Base-by-base conservation (phyloP, 208 protist genomes). In the Trypanosoma grayi region DNA sequence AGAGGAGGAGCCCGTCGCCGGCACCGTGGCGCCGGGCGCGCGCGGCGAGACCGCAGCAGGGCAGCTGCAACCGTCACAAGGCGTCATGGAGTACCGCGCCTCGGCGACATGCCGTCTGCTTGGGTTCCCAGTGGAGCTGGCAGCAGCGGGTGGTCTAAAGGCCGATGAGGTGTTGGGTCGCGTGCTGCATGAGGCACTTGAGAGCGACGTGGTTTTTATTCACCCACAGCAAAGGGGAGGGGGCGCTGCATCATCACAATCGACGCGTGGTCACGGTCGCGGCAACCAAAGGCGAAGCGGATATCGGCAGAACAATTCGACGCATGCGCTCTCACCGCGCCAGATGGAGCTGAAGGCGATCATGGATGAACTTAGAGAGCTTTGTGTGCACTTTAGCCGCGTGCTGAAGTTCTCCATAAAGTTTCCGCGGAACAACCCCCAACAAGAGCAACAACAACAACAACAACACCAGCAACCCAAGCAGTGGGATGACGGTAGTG, bases 371-470 rank as follows among this genome's bases (percentile, higher is more conserved):
- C 69, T 95, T 34, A 75, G 84, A 4, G 67, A 87, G 43, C 60
- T 88, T 24, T 93, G 89, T 73, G 48, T 77, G 10, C 70, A 83
- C 52, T 91, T 95, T 57, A 82, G 76, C 48, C 83, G 83, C 18
- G 74, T 60, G 4, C 31, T 95, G 16, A 91, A 91, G 51, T 92
- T 95, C 59, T 84, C 85, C 33, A 82, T 95, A 24, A 93, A 90
- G 51, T 75, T 71, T 11, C 85, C 86, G 10, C 40, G 20, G 13
- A 39, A 43, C 14, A 46, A 4, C 2, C 2, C 9, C 7, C 13
- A 16, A 10, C 28, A 5, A 33, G n/a, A 39, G 44, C 18, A 11
- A 53, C 45, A 40, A 27, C 11, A 61, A 60, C 41, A 40, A 0
- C 13, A 52, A 44, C 25, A 48, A 58, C 13, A 40, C 10, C n/a